Percentiles rank a stretch among this genome's conserved stretches.
These are phyloP conservation scores for Xerocomus potaroensis DNA, from an alignment of 768 basidiomycete genomes.

Conservation along the genomic window DNA sequence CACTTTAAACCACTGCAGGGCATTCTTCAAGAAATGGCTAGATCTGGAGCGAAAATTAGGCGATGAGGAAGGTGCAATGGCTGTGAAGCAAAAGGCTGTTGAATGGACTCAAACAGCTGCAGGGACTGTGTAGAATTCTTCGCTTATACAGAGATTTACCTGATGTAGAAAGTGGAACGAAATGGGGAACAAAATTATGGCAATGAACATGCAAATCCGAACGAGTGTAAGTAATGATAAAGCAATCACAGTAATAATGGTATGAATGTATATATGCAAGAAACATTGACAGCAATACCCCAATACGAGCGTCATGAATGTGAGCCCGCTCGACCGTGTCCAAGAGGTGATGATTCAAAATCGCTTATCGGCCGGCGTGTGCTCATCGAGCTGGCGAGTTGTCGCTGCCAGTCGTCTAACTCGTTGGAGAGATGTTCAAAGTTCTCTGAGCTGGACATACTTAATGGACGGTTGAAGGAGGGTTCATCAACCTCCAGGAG, in stretches of 20 bases:
- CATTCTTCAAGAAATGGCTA: slow-evolving; percentile 98
- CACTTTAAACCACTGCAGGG: slow-evolving; percentile 40
- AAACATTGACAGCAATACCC: slow-evolving; percentile 13
- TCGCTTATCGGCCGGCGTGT: slow-evolving; percentile 68
- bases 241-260: slow-evolving; percentile 35
- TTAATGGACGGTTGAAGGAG: slow-evolving; percentile 62
- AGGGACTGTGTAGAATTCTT: slow-evolving; percentile 15
- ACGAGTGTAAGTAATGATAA: slow-evolving; percentile 45
- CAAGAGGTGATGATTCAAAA: slow-evolving; percentile 55
- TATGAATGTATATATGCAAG: slow-evolving; percentile 35
- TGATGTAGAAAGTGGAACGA: slow-evolving; percentile 28
- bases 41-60: slow-evolving; percentile 82
- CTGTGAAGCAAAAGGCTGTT: slow-evolving; percentile 84
- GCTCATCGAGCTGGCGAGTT: slow-evolving; percentile 76
- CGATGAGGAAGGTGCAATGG: slow-evolving; percentile 74
- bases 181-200: slow-evolving; percentile 33
- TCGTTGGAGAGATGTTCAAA: slow-evolving; percentile 79
- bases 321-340: slow-evolving; percentile 59
- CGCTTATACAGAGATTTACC: slow-evolving; percentile 35
- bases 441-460: slow-evolving; percentile 81
- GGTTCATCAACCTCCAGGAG: slow-evolving; percentile 84
- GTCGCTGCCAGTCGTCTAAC: slow-evolving; percentile 83
- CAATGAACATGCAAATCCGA: slow-evolving; percentile 46
- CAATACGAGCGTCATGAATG: slow-evolving; percentile 37
- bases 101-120: slow-evolving; percentile 80